Conservation (phyloP, 768 basidiomycete genomes). For the Kwoniella pini region DNA sequence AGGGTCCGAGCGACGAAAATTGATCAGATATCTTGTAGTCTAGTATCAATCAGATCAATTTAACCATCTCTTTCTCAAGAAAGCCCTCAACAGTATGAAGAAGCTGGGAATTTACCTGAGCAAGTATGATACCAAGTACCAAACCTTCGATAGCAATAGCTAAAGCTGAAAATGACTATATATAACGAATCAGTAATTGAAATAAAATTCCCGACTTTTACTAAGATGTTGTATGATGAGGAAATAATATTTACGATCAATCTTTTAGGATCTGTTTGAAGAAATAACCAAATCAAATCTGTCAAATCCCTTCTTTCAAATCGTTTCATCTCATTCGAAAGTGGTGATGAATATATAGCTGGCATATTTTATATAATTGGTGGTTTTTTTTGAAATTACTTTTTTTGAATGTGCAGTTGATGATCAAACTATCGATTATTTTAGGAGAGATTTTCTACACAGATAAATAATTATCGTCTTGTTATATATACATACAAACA, state of each 20-base stretch:
- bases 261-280: slow-evolving; percentile 6
- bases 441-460: no score
- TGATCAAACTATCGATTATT: no score
- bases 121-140: slow-evolving; percentile 10
- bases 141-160: slow-evolving; percentile 12
- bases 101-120: slow-evolving; percentile 10
- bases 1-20: slow-evolving; percentile 13
- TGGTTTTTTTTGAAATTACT: no score
- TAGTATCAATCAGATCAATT: not conserved
- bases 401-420: no score
- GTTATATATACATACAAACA: no score
- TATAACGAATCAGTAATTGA: no score
- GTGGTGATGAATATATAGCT: no score
- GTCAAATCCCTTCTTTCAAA: slow-evolving; percentile 5
- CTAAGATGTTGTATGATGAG: no score
- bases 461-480: no score
- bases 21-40: slow-evolving; percentile 11
- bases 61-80: not conserved
- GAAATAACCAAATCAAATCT: slow-evolving; percentile 7
- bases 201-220: no score
- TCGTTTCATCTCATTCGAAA: not conserved
- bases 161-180: slow-evolving; percentile 14
- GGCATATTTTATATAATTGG: no score
- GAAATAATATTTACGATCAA: slow-evolving; percentile 8
- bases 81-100: no score